Evolutionary conservation across 805 yeast species (phyloP).

Genomic region (Saccharomycopsis schoenii): DNA sequence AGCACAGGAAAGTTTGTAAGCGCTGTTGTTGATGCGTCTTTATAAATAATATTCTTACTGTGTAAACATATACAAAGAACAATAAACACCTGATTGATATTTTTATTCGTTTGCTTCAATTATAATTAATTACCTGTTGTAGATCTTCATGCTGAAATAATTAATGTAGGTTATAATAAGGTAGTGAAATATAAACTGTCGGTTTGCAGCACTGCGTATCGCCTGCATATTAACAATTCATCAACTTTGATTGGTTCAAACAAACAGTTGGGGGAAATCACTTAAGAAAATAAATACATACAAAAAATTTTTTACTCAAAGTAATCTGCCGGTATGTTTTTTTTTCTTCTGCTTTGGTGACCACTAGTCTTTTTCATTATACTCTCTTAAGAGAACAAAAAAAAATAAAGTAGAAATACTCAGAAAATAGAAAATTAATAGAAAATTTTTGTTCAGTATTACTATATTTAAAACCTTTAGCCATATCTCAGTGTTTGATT

Average conservation of each 20-base stretch:
- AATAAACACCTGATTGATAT: too few species aligned
- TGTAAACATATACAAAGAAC: too few species aligned
- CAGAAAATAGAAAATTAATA: not conserved
- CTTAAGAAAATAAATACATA: not conserved
- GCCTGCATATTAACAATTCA: not conserved
- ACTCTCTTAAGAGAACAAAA: not conserved
- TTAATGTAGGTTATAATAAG: too few species aligned
- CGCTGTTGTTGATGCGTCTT: constrained; percentile 69
- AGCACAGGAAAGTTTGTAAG: constrained; percentile 49
- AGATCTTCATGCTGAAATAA: not conserved
- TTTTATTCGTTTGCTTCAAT: too few species aligned
- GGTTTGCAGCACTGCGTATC: not conserved
- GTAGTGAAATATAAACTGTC: too few species aligned
- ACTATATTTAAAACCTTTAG: not conserved
- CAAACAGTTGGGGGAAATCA: too few species aligned
- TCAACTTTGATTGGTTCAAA: not conserved
- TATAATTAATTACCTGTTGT: not conserved
- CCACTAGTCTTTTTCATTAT: not conserved
- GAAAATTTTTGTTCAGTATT: not conserved
- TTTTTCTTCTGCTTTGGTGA: not conserved
- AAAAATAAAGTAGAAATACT: too few species aligned
- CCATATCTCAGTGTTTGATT: not conserved
- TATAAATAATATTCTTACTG: not conserved
- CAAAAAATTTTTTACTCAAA: not conserved
- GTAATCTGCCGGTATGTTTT: not conserved